These are phyloP conservation scores for Diaporthe humulicola DNA, from an alignment of 2,329 filamentous ascomycete species.

Conservation along the genomic window DNA sequence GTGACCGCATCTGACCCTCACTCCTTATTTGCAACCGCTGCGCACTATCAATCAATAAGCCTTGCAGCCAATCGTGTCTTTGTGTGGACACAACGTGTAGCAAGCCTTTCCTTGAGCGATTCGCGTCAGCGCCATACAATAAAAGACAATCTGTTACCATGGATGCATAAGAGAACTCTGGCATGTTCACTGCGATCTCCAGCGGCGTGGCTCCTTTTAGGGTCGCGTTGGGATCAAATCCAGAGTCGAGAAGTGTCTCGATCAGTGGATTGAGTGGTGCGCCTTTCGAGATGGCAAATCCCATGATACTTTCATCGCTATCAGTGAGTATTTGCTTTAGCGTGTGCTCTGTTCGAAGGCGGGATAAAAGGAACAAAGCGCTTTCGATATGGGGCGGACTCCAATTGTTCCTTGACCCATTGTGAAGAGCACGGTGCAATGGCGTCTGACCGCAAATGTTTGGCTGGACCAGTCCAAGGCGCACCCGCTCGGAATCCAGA, in stretches of 20 bases:
- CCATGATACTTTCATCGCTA: not conserved
- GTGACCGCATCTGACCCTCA: too few species aligned
- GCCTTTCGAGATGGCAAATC: not conserved
- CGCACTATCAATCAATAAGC: too few species aligned
- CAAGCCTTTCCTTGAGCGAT: not conserved
- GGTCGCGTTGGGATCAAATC: not conserved
- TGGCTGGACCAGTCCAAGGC: accelerated
- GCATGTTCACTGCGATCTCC: not conserved
- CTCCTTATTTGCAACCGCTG: too few species aligned
- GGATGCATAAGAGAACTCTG: not conserved
- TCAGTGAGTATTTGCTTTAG: accelerated
- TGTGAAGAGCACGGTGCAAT: not conserved
- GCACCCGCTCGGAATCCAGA: not conserved
- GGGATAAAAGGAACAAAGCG: not conserved
- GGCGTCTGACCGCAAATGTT: not conserved
- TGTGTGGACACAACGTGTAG: not conserved
- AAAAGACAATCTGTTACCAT: not conserved
- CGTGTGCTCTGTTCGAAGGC: not conserved
- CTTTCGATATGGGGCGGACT: not conserved
- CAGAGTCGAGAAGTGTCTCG: not conserved
- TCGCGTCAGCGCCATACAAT: not conserved
- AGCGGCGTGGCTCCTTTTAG: not conserved
- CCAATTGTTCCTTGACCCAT: not conserved
- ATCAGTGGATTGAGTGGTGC: not conserved
- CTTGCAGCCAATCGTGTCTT: not conserved